Conservation (phyloP, 768 basidiomycete species). For the Agrocybe praecox region DNA sequence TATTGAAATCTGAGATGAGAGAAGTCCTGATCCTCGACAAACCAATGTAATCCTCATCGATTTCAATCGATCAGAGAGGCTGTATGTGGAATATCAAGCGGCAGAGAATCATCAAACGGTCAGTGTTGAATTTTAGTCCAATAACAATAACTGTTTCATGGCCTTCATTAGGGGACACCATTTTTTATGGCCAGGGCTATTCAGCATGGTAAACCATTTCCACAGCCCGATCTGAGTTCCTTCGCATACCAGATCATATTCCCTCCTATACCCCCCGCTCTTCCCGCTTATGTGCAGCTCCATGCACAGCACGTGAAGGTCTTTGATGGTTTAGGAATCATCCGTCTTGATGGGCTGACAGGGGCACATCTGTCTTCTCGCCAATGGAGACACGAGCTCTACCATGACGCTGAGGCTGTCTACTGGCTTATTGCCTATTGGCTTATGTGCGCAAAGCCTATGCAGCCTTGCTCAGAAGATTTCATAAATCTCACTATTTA, state of each 20-base stretch:
- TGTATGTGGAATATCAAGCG: background rate
- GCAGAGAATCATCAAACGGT: background rate
- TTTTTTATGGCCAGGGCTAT: background rate
- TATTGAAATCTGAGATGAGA: background rate
- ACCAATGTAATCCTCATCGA: background rate
- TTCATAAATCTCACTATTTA: background rate
- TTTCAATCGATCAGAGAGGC: constrained; percentile 1
- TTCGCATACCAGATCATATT: no score
- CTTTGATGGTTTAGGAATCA: no score
- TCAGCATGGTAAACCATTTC: background rate
- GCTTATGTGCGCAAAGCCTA: background rate
- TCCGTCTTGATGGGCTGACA: no score
- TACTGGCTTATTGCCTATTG: background rate
- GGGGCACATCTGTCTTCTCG: background rate
- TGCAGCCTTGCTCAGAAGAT: background rate
- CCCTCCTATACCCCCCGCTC: no score
- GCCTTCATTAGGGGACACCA: background rate
- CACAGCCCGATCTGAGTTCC: background rate
- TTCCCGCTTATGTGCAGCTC: no score
- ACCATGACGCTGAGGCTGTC: constrained; percentile 1
- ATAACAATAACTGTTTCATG: no score
- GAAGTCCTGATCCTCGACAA: background rate
- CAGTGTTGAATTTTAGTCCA: no score
- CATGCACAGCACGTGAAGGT: no score
- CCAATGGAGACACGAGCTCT: constrained; percentile 1